phyloP scores from a whole-genome alignment of 441 rosid species.

The Gossypium gossypioides region DNA sequence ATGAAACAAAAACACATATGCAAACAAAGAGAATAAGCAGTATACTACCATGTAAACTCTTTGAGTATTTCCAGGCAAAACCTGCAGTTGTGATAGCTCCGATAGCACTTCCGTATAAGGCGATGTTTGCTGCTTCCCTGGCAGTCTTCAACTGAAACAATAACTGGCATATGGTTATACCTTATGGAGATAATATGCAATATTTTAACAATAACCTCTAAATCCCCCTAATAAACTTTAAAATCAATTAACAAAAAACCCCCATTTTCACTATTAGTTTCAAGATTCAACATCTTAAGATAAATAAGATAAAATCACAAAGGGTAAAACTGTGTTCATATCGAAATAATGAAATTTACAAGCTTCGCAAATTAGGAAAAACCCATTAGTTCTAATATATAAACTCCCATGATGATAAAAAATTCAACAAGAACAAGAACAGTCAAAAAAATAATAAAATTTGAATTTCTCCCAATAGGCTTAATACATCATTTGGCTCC shows the following conservation, averaged over 20 bases:
- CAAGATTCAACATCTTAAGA: neutral
- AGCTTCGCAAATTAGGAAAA: neutral
- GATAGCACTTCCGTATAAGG: constrained; percentile 44
- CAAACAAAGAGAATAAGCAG: neutral
- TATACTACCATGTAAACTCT: constrained; percentile 63
- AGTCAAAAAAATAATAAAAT: neutral
- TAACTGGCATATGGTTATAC: neutral
- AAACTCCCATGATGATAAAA: neutral
- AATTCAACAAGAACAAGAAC: neutral
- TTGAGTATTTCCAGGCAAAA: constrained; percentile 79
- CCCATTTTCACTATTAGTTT: neutral
- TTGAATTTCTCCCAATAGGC: no score
- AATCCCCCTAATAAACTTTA: neutral
- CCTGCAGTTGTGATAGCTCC: constrained; percentile 79
- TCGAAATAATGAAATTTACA: no score
- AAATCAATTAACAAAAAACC: neutral
- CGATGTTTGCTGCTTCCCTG: constrained; percentile 53
- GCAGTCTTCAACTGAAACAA: constrained; percentile 64
- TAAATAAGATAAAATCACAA: no score
- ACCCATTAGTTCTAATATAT: neutral
- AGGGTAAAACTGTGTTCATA: neutral
- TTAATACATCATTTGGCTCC: no score
- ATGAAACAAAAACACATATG: neutral
- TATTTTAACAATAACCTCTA: neutral
- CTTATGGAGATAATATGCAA: neutral